phyloP scores from a whole-genome alignment of 129 eudicot genomes.

The Tagetes erecta region DNA sequence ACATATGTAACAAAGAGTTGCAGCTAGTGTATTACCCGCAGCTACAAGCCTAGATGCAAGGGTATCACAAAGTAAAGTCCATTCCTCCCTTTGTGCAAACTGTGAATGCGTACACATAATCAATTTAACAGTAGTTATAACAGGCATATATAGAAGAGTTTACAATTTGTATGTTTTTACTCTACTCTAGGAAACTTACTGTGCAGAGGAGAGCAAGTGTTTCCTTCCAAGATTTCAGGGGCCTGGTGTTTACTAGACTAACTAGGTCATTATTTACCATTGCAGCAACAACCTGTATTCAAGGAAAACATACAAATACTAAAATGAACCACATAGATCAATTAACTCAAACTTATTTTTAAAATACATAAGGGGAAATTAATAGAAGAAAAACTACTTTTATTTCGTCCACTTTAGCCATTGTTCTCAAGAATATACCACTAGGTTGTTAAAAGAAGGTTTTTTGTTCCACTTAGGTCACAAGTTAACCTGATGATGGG shows the following conservation, averaged over 20 bases:
- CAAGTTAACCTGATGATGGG: neutral
- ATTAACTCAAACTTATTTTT: neutral
- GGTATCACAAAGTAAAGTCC: constrained; percentile 79
- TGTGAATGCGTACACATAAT: constrained; percentile 31
- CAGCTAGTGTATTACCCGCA: constrained; percentile 76
- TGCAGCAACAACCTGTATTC: constrained; percentile 80
- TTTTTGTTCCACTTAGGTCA: constrained; percentile 1
- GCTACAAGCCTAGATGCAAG: constrained; percentile 82
- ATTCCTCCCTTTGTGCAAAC: constrained; percentile 92
- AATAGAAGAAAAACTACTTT: neutral
- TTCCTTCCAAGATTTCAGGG: constrained; percentile 94
- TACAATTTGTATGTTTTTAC: neutral
- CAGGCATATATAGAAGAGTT: neutral
- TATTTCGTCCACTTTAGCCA: neutral
- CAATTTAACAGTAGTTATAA: neutral
- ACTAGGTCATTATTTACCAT: constrained; percentile 90
- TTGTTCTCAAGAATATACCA: neutral
- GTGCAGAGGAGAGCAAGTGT: constrained; percentile 95
- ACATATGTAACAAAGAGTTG: constrained; percentile 88
- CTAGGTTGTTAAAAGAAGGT: neutral
- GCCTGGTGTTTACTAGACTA: constrained; percentile 86
- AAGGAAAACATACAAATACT: neutral
- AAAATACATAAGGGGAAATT: neutral
- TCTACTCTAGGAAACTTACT: constrained; percentile 46
- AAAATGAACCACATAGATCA: neutral